A percentile compares a stretch with the other conserved stretches of the same genome.
Conservation (phyloP, 1,139 yeast genomes). For the Schizosaccharomyces versatilis region DNA sequence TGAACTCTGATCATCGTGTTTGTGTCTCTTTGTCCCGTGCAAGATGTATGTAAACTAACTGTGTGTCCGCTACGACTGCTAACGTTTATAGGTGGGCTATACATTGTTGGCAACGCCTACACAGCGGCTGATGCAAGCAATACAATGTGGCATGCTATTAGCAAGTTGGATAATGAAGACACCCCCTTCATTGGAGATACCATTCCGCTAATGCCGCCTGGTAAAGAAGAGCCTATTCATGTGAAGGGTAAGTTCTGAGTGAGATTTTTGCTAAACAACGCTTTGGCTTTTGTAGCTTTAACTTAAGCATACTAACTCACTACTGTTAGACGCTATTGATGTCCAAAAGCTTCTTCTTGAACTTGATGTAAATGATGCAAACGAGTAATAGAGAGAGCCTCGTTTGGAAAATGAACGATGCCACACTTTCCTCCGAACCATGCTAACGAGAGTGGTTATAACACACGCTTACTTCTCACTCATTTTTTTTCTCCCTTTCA, state of each 20-base stretch:
- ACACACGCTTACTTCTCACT: no score
- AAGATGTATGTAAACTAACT: constrained; percentile 23
- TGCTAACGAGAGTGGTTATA: no score
- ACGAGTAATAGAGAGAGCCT: no score
- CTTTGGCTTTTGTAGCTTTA: no score
- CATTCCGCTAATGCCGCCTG: neutral
- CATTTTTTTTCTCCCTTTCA: no score
- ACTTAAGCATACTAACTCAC: no score
- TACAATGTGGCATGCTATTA: neutral
- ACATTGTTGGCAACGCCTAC: neutral
- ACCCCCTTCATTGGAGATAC: neutral
- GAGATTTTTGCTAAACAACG: neutral
- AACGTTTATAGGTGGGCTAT: neutral
- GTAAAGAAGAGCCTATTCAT: neutral
- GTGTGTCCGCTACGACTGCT: neutral
- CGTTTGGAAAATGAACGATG: no score
- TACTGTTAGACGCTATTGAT: no score
- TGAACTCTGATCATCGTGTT: constrained; percentile 45
- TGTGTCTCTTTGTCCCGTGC: constrained; percentile 88
- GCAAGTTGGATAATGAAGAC: neutral
- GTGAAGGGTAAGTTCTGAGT: neutral
- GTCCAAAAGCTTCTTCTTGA: no score
- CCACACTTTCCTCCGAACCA: no score
- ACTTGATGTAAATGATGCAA: no score
- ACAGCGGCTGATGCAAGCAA: neutral